Evolutionary conservation across 306 rosid genomes (phyloP).

Genomic region (Phaseolus lunatus): DNA sequence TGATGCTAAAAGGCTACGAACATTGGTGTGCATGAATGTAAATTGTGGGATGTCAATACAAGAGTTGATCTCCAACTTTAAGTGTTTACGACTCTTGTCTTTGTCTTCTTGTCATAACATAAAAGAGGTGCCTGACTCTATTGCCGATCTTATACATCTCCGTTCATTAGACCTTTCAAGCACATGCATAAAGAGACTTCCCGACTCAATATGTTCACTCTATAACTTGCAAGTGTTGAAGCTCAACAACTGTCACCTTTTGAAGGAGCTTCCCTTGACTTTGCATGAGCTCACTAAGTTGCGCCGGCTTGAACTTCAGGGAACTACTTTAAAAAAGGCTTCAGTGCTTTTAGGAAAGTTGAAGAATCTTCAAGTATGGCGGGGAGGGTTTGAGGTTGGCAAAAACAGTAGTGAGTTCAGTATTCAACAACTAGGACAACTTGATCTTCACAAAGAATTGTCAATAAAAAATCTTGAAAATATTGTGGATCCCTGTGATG

Average conservation of each 20-base stretch:
- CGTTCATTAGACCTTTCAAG: not conserved
- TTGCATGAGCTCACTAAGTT: not conserved
- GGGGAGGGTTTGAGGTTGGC: not conserved
- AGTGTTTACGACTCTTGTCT: not conserved
- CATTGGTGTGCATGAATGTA: too few relatives aligned
- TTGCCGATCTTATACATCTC: not conserved
- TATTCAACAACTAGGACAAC: not conserved
- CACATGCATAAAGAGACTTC: not conserved
- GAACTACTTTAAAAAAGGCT: rapidly evolving
- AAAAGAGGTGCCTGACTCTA: not conserved
- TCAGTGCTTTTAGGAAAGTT: not conserved
- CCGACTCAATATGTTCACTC: not conserved
- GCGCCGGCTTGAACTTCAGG: not conserved
- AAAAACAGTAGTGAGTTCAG: not conserved
- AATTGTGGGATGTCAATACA: not conserved
- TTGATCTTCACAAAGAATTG: not conserved
- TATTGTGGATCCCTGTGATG: not conserved
- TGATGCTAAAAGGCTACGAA: not conserved
- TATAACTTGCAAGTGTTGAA: not conserved
- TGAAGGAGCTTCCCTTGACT: not conserved
- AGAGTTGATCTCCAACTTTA: not conserved
- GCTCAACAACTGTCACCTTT: not conserved
- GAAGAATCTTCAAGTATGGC: not conserved
- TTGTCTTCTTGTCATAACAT: not conserved
- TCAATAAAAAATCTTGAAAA: not conserved